These are phyloP conservation scores for Phytophthora megakarya DNA, from an alignment of 352 stramenopile genomes.

Conservation along the genomic window DNA sequence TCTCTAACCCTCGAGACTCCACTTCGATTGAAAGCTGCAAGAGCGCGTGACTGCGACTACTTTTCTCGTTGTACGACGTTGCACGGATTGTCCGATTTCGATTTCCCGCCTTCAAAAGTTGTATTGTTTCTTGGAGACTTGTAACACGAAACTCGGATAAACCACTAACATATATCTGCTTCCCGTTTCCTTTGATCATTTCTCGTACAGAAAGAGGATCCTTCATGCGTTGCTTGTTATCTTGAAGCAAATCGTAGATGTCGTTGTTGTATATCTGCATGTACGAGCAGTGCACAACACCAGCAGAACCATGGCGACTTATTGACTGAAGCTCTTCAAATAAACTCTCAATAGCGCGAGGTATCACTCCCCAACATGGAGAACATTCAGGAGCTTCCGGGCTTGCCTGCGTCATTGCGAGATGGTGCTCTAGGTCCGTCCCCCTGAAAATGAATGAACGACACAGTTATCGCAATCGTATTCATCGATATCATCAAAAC, in stretches of 20 bases:
- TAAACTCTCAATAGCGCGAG: conserved; percentile 79
- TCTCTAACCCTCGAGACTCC: conserved; percentile 69
- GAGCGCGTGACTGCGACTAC: conserved; percentile 86
- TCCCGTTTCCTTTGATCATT: conserved; percentile 78
- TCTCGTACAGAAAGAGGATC: conserved; percentile 59
- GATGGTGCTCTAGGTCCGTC: conserved; percentile 54
- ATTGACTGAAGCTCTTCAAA: conserved; percentile 79
- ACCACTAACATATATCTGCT: conserved; percentile 90
- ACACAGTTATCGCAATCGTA: too few relatives aligned
- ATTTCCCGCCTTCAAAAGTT: conserved; percentile 77
- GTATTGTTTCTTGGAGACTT: conserved; percentile 75
- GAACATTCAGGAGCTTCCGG: conserved; percentile 6
- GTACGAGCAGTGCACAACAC: conserved; percentile 87
- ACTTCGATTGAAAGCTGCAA: conserved; percentile 85
- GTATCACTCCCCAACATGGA: conserved; percentile 77
- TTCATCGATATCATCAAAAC: too few relatives aligned
- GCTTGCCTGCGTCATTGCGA: conserved; percentile 17
- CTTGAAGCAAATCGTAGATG: conserved; percentile 73
- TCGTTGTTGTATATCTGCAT: conserved; percentile 94
- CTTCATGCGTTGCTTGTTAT: conserved; percentile 61
- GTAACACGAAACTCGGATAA: conserved; percentile 90
- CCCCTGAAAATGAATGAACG: conserved; percentile 41
- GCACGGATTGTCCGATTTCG: conserved; percentile 88
- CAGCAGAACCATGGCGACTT: conserved; percentile 50
- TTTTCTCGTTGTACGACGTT: conserved; percentile 88